Evolutionary conservation across 495 filamentous ascomycete species (phyloP).

Genomic region (Neurospora sp.): DNA sequence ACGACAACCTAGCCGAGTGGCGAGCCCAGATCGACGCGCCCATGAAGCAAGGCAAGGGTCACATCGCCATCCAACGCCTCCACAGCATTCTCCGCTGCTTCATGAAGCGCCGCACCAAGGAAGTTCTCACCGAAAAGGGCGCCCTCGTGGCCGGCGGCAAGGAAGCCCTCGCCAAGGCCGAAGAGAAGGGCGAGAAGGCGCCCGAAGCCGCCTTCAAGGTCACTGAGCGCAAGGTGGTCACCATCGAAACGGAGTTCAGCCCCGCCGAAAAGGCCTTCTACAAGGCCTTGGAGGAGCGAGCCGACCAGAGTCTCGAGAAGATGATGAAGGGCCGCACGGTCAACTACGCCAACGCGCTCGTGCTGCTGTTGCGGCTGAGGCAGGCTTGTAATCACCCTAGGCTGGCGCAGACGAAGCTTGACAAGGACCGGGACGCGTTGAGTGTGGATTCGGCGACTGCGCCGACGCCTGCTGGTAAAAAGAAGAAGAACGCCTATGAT

Average conservation of each 20-base stretch:
- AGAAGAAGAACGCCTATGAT: constrained; percentile 39
- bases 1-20: constrained; percentile 71
- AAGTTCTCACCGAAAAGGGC: constrained; percentile 76
- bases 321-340: constrained; percentile 58
- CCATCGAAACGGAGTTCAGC: constrained; percentile 68
- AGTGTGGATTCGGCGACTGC: constrained; percentile 43
- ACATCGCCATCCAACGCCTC: constrained; percentile 78
- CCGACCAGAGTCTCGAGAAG: constrained; percentile 72
- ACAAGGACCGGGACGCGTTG: constrained; percentile 78
- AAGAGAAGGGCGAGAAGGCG: constrained; percentile 33
- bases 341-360: constrained; percentile 59
- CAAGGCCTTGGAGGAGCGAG: constrained; percentile 67
- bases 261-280: constrained; percentile 77
- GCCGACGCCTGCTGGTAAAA: constrained; percentile 18
- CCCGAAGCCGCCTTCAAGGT: constrained; percentile 64
- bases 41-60: constrained; percentile 75
- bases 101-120: constrained; percentile 96
- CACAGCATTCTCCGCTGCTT: constrained; percentile 77
- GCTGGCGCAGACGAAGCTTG: constrained; percentile 71
- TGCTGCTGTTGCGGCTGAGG: constrained; percentile 75
- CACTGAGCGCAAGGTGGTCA: constrained; percentile 76
- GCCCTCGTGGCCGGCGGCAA: constrained; percentile 63
- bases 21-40: constrained; percentile 78
- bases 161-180: constrained; percentile 33
- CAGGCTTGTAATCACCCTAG: constrained; percentile 93